These are phyloP conservation scores for Puccinia horiana DNA, from an alignment of 1,284 basidiomycete genomes.

Conservation along the genomic window DNA sequence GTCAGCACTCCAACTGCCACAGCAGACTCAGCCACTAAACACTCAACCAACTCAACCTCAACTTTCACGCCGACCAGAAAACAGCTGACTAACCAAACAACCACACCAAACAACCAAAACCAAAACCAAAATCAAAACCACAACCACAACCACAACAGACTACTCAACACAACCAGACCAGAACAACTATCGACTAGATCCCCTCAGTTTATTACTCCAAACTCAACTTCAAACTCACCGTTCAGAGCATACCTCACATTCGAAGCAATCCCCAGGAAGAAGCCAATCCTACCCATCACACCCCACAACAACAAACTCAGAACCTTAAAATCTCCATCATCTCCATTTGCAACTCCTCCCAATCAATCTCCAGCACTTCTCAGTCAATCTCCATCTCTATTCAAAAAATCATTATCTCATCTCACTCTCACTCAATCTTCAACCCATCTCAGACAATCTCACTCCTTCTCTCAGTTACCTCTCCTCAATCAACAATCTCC, in stretches of 20 bases:
- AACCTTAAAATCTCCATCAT: neutral
- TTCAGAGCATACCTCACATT: conserved; percentile 12
- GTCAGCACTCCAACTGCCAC: neutral
- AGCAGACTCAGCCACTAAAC: neutral
- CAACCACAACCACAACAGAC: neutral
- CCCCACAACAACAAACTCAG: neutral
- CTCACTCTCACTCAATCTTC: conserved; percentile 9
- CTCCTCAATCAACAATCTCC: neutral
- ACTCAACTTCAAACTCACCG: neutral
- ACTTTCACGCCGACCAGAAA: neutral
- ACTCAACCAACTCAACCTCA: neutral
- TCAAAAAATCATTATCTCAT: neutral
- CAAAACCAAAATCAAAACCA: neutral
- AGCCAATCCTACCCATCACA: conserved; percentile 25
- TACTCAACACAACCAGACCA: neutral
- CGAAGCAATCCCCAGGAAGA: conserved; percentile 26
- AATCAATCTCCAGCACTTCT: neutral
- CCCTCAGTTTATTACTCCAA: neutral
- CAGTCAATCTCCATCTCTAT: neutral
- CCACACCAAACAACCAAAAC: neutral
- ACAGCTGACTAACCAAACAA: too few species aligned
- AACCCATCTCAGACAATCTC: neutral
- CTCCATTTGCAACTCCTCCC: neutral
- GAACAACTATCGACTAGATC: neutral
- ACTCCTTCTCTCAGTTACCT: neutral